These are phyloP conservation scores for Aspergillus bombycis DNA, from an alignment of 2,329 filamentous ascomycete species.

Conservation along the genomic window DNA sequence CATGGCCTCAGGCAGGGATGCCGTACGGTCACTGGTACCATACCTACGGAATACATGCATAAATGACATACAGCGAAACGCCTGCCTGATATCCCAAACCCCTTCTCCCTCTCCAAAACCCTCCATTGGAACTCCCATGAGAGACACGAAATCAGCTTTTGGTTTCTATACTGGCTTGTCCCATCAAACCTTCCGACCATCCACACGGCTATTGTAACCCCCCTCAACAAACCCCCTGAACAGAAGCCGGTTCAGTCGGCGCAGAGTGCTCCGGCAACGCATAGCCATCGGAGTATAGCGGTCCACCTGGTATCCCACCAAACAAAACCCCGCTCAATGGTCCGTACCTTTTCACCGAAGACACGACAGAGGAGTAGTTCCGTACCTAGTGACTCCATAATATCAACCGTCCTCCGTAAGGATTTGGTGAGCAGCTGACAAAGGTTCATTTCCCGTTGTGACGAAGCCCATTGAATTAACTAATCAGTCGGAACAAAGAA, in stretches of 20 bases:
- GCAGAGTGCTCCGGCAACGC: slow-evolving; percentile 37
- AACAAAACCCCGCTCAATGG: slow-evolving; percentile 11
- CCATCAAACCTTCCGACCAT: neutral
- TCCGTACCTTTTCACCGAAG: slow-evolving; percentile 18
- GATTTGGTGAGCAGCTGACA: slow-evolving; percentile 1
- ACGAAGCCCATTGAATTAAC: neutral
- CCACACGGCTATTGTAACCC: neutral
- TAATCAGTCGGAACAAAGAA: neutral
- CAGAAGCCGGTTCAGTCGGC: slow-evolving; percentile 23
- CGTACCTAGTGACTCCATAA: neutral
- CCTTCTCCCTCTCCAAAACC: neutral
- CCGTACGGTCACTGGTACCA: neutral
- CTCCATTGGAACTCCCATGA: neutral
- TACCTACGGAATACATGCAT: neutral
- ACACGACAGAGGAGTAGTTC: slow-evolving; percentile 3
- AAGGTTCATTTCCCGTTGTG: neutral
- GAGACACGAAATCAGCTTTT: neutral
- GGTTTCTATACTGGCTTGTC: neutral
- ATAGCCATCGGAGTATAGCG: neutral
- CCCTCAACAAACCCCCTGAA: neutral
- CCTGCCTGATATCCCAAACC: too few species aligned
- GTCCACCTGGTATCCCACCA: slow-evolving; percentile 17
- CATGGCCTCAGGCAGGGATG: neutral
- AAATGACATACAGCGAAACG: neutral
- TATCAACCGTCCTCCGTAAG: neutral